A percentile compares a stretch with the other conserved stretches of the same genome.
Evolutionary conservation across 257 asterid genomes (phyloP).

Genomic region (Salvia splendens): DNA sequence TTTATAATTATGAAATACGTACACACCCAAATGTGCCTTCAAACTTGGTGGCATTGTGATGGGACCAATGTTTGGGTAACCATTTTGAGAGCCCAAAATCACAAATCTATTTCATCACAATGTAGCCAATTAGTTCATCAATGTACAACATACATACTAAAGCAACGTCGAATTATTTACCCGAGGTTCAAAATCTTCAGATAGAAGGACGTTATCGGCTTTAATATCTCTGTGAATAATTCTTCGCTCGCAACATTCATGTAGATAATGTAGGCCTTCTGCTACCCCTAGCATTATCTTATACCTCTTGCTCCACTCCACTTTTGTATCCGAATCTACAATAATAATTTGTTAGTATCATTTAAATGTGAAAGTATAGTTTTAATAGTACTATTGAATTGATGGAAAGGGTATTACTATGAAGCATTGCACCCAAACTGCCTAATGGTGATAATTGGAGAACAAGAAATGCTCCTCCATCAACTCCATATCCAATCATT

Average conservation of each 20-base stretch:
- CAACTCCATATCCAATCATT: conserved; percentile 76
- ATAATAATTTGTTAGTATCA: not conserved
- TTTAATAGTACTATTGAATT: too few relatives aligned
- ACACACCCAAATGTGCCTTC: conserved; percentile 88
- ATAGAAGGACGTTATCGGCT: conserved; percentile 63
- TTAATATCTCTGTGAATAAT: conserved; percentile 72
- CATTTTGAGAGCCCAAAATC: conserved; percentile 86
- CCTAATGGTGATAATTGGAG: conserved; percentile 65
- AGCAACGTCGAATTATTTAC: conserved; percentile 13
- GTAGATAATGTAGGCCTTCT: conserved; percentile 64
- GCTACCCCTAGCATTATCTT: conserved; percentile 67
- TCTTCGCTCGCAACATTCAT: conserved; percentile 60
- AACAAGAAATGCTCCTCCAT: conserved; percentile 64
- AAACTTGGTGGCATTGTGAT: conserved; percentile 55
- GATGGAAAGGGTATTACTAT: conserved; percentile 34
- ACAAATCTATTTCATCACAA: conserved; percentile 49
- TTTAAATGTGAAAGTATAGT: too few relatives aligned
- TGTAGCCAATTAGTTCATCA: not conserved
- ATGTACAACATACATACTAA: not conserved
- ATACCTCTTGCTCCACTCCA: conserved; percentile 58
- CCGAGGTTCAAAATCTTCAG: conserved; percentile 68
- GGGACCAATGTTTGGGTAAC: conserved; percentile 73
- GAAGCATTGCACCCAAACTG: conserved; percentile 66
- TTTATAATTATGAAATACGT: not conserved
- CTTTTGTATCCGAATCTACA: conserved; percentile 46